phyloP scores from a whole-genome alignment of 2,329 filamentous ascomycete genomes.

The Fusarium coffeatum region DNA sequence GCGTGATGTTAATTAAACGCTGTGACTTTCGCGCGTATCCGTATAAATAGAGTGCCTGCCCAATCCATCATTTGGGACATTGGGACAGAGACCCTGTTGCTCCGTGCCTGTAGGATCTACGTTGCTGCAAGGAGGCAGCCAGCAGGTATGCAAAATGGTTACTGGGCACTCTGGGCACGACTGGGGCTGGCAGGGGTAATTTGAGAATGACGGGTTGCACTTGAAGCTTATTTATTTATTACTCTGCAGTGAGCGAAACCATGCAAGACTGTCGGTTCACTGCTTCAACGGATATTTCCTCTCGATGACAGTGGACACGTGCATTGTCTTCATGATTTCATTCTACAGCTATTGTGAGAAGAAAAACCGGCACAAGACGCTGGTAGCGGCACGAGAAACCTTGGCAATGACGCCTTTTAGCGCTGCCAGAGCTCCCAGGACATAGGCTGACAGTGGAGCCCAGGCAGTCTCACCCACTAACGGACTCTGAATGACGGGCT shows the following conservation, averaged over 20 bases:
- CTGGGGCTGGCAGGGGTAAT: slow-evolving; percentile 21
- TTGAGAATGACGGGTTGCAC: slow-evolving; percentile 11
- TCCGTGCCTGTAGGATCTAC: slow-evolving; percentile 26
- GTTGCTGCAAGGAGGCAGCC: slow-evolving; percentile 31
- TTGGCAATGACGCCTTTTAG: slow-evolving; percentile 36
- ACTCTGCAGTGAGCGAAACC: not conserved
- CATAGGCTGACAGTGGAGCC: not conserved
- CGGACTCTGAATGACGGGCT: slow-evolving; percentile 29
- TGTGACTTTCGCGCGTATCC: slow-evolving; percentile 11
- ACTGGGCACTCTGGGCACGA: slow-evolving; percentile 17
- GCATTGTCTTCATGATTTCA: slow-evolving; percentile 23
- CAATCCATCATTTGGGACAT: not conserved
- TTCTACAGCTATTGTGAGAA: slow-evolving; percentile 6
- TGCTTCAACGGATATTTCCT: not conserved
- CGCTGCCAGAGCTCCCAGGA: slow-evolving; percentile 30
- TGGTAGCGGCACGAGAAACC: slow-evolving; percentile 11
- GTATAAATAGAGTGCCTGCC: slow-evolving; percentile 14
- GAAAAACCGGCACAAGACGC: slow-evolving; percentile 21
- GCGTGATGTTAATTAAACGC: slow-evolving; percentile 36
- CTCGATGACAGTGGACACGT: not conserved
- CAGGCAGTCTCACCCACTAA: slow-evolving; percentile 26
- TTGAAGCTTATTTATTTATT: slow-evolving; percentile 10
- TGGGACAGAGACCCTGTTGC: slow-evolving; percentile 8
- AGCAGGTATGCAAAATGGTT: slow-evolving; percentile 19
- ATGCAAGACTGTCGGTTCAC: too few species aligned